Evolutionary conservation across 768 basidiomycete genomes (phyloP).

Genomic region (Boletus subparvulus): DNA sequence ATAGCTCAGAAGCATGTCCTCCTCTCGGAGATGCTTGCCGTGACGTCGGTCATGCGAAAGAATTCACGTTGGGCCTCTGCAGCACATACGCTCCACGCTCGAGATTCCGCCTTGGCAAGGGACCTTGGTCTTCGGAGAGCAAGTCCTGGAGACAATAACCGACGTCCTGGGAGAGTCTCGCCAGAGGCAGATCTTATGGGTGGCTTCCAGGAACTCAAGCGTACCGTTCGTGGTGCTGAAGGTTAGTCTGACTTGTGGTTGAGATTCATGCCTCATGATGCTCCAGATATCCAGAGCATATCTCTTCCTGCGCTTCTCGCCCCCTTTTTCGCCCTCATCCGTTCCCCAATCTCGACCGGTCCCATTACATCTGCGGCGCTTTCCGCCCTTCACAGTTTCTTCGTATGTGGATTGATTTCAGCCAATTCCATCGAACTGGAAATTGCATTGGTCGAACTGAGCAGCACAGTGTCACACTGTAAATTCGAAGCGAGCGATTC

Average conservation of each 20-base stretch:
- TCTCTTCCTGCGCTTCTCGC: constrained; percentile 65
- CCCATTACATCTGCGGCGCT: constrained; percentile 96
- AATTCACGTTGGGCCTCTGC: constrained; percentile 94
- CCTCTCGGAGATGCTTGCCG: constrained; percentile 85
- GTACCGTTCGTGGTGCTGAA: constrained; percentile 65
- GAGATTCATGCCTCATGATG: constrained; percentile 15
- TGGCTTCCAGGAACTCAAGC: constrained; percentile 84
- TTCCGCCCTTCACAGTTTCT: constrained; percentile 84
- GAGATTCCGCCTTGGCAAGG: constrained; percentile 68
- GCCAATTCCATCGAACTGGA: constrained; percentile 56
- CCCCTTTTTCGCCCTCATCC: constrained; percentile 92
- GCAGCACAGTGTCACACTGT: constrained; percentile 89
- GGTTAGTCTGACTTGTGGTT: constrained; percentile 41
- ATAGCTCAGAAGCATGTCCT: constrained; percentile 76
- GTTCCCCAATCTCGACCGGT: constrained; percentile 92
- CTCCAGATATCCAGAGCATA: constrained; percentile 57
- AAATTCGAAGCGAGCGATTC: constrained; percentile 98
- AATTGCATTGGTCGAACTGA: constrained; percentile 74
- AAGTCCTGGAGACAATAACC: constrained; percentile 43
- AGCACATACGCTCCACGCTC: constrained; percentile 56
- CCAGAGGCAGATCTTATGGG: constrained; percentile 85
- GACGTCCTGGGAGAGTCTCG: constrained; percentile 49
- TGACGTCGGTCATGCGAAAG: constrained; percentile 95
- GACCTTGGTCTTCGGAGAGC: constrained; percentile 73
- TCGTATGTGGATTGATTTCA: constrained; percentile 72